Base-by-base conservation (phyloP, 2,329 filamentous ascomycete genomes). In the Phialophora macrospora region DNA sequence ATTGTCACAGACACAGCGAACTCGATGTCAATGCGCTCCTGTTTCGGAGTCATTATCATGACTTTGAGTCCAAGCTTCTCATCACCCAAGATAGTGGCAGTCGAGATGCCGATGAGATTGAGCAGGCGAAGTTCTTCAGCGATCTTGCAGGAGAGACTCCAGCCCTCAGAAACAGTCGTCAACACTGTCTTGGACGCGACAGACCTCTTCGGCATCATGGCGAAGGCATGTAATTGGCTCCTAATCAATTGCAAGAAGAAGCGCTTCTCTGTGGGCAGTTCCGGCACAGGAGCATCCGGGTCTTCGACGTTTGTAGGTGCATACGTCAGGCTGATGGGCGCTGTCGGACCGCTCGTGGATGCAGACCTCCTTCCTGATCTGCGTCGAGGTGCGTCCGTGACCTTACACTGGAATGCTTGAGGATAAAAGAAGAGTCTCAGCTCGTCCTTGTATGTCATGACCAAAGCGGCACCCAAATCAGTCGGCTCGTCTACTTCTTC, bases 71-170 rank as follows among this genome's bases (percentile, higher is more conserved):
- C 67, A 5, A 73, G 66, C 32, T 64, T 71, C 60, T 72, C 71
- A 56, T 72, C 71, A 12, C 70, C 62, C 8, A 75, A 71, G 38
- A 69, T 76, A 12, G 62, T 71, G n/a, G 73, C 70, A 3, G 72
- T 62, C 8, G 79, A 80, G n/a, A 81, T 76, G 32, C 80, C 80
- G 62, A 77, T 78, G 67, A 80, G 79, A 66, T 76, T 77, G 14
- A 82, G 75, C 70, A 80, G 75, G 55, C 77, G 78, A 44, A 80
- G 74, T 67, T 82, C 80, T 63, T 80, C 76, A 58, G 80, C 77
- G 7, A 81, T 72, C 4, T 72, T 75, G 52, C 74, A 72, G 2
- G 76, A 75, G 48, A 76, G 73, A 66, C 79, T 74, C 80, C 80
- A 82, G n/a, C 78, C 78, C 51, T 74, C 67, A 8, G 79, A 78